Conservation (phyloP, 2,329 filamentous ascomycete species). For the Fusarium bactridioides region DNA sequence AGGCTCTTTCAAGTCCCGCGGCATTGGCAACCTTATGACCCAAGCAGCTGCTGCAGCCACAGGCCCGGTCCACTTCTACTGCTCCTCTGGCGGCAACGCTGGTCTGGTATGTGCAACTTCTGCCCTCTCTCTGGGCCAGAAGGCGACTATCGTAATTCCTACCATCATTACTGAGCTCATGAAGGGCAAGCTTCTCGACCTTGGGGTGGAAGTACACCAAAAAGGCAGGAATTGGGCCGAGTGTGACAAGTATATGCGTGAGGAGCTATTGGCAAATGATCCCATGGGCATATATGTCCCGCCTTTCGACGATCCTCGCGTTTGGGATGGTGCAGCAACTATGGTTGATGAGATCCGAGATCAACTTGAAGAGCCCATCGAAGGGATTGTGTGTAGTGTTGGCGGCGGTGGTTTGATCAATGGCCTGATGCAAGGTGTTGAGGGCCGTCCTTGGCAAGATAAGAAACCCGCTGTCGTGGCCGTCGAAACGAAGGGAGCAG, state of each 20-base stretch:
- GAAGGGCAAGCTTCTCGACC: conserved; percentile 72
- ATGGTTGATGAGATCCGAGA: conserved; percentile 61
- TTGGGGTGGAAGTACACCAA: conserved; percentile 75
- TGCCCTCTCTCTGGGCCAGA: conserved; percentile 67
- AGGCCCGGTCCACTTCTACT: conserved; percentile 73
- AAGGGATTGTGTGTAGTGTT: conserved; percentile 79
- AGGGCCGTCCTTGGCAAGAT: conserved; percentile 50
- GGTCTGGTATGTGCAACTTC: conserved; percentile 83
- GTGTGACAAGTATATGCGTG: conserved; percentile 72
- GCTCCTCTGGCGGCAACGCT: conserved; percentile 82
- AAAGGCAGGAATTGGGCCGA: conserved; percentile 73
- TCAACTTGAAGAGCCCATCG: conserved; percentile 58
- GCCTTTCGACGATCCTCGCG: conserved; percentile 72
- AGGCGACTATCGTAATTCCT: conserved; percentile 80
- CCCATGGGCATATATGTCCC: conserved; percentile 68
- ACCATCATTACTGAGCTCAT: conserved; percentile 71
- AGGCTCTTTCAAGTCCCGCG: conserved; percentile 85
- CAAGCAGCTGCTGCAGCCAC: conserved; percentile 46
- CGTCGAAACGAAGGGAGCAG: conserved; percentile 78
- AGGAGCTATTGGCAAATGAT: conserved; percentile 63
- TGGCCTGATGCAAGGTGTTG: conserved; percentile 76
- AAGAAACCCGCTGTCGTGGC: conserved; percentile 66
- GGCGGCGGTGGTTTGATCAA: conserved; percentile 84
- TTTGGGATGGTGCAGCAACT: conserved; percentile 72
- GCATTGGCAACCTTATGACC: conserved; percentile 75